A percentile compares a stretch with the other conserved stretches of the same genome.
Evolutionary conservation across 768 basidiomycete species (phyloP).

Genomic region (Sporobolomyces pararoseus): DNA sequence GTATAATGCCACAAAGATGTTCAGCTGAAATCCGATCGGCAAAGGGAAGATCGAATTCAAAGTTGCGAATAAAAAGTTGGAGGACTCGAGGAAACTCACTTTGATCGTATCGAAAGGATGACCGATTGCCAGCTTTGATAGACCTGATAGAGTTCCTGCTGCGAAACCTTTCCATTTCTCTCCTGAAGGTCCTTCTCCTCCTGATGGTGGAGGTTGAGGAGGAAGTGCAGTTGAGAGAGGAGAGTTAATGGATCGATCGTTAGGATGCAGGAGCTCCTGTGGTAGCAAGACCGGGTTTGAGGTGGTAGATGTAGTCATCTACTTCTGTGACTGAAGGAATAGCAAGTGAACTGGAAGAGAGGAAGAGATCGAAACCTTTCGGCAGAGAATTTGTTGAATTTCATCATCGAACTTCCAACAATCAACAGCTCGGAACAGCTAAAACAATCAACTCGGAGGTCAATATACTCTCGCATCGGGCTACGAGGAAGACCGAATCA

Average conservation of each 20-base stretch:
- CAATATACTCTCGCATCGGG: too few relatives aligned
- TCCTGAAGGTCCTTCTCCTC: not conserved
- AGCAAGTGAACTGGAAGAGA: not conserved
- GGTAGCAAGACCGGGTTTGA: constrained; percentile 15
- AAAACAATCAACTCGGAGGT: too few relatives aligned
- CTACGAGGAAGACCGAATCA: too few relatives aligned
- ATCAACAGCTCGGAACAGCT: too few relatives aligned
- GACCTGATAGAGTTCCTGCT: constrained; percentile 39
- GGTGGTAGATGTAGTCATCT: constrained; percentile 14
- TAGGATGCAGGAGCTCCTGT: constrained; percentile 6
- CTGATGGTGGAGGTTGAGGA: not conserved
- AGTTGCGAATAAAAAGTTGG: not conserved
- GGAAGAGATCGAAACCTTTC: not conserved
- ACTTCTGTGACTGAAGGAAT: not conserved
- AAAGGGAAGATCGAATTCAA: not conserved
- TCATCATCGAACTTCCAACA: not conserved
- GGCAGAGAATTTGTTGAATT: not conserved
- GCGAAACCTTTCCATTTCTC: constrained; percentile 37
- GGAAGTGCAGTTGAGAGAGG: constrained; percentile 2
- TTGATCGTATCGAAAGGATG: constrained; percentile 58
- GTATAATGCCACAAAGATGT: not conserved
- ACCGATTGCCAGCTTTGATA: constrained; percentile 43
- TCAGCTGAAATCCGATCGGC: not conserved
- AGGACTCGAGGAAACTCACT: not conserved
- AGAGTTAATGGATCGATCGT: not conserved